Percentiles rank a stretch among this genome's conserved stretches.
Conservation (phyloP, 2,329 filamentous ascomycete species). For the Colletotrichum noveboracense region DNA sequence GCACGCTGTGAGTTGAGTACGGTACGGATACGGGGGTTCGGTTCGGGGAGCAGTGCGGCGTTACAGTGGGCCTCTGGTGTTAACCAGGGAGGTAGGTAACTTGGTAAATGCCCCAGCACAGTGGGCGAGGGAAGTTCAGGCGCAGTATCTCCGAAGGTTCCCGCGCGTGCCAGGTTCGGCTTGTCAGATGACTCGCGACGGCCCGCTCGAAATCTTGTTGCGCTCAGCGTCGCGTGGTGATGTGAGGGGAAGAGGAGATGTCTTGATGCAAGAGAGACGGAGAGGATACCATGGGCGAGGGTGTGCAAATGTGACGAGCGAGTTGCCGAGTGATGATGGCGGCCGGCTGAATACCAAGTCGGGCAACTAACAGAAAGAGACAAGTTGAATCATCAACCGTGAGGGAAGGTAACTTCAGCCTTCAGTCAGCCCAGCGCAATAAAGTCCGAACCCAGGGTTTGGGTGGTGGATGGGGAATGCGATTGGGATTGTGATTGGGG, state of each 20-base stretch:
- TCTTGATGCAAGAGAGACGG: background rate
- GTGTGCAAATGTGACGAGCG: background rate
- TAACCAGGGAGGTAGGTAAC: background rate
- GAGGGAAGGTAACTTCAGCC: background rate
- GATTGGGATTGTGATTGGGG: background rate
- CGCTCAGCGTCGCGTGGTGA: background rate
- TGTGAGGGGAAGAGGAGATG: background rate
- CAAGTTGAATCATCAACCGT: background rate
- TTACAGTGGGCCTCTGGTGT: background rate
- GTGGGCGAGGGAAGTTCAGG: background rate
- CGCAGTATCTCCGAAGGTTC: conserved; percentile 17
- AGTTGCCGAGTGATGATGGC: background rate
- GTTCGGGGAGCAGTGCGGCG: background rate
- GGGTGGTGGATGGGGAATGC: background rate
- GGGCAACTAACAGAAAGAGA: background rate
- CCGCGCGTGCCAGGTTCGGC: conserved; percentile 3
- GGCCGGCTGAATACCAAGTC: background rate
- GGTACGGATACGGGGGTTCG: conserved; percentile 6
- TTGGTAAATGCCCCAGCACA: background rate
- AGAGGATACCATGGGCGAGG: background rate
- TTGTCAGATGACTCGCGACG: conserved; percentile 20
- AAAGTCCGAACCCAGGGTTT: background rate
- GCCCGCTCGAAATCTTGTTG: conserved; percentile 15
- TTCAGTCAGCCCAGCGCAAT: background rate
- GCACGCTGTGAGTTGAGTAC: background rate